These are phyloP conservation scores for Shiraia sp. DNA, from an alignment of 2,329 filamentous ascomycete genomes.

Conservation along the genomic window DNA sequence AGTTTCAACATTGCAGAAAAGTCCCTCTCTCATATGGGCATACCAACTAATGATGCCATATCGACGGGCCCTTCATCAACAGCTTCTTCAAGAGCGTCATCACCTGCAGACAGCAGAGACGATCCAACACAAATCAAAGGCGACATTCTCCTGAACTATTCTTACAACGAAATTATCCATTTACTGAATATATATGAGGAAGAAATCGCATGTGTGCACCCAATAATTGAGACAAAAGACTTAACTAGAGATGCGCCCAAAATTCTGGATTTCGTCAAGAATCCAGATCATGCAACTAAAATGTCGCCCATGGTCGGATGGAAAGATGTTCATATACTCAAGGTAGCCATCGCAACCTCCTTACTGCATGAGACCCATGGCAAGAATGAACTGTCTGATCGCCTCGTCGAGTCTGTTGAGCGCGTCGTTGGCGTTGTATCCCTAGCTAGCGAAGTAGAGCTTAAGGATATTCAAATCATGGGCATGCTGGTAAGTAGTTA, in stretches of 20 bases:
- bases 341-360: slow-evolving; percentile 20
- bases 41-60: slow-evolving; percentile 5
- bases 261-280: slow-evolving; percentile 9
- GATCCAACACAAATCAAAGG: neutral
- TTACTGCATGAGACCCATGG: slow-evolving; percentile 19
- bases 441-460: slow-evolving; percentile 11
- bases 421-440: slow-evolving; percentile 18
- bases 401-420: slow-evolving; percentile 16
- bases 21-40: slow-evolving; percentile 18
- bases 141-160: slow-evolving; percentile 9
- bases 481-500: slow-evolving; percentile 15
- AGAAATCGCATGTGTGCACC: slow-evolving; percentile 20
- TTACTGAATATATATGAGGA: slow-evolving; percentile 21
- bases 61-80: slow-evolving; percentile 7
- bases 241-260: slow-evolving; percentile 8
- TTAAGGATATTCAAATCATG: slow-evolving; percentile 27
- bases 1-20: slow-evolving; percentile 25
- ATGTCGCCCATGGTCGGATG: neutral
- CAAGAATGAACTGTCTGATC: slow-evolving; percentile 15
- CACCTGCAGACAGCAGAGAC: slow-evolving; percentile 5
- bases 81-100: slow-evolving; percentile 11
- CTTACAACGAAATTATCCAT: slow-evolving; percentile 11
- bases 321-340: slow-evolving; percentile 20
- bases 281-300: neutral
- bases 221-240: slow-evolving; percentile 17